Conservation (phyloP, 2,329 filamentous ascomycete species). For the Remersonia thermophila region DNA sequence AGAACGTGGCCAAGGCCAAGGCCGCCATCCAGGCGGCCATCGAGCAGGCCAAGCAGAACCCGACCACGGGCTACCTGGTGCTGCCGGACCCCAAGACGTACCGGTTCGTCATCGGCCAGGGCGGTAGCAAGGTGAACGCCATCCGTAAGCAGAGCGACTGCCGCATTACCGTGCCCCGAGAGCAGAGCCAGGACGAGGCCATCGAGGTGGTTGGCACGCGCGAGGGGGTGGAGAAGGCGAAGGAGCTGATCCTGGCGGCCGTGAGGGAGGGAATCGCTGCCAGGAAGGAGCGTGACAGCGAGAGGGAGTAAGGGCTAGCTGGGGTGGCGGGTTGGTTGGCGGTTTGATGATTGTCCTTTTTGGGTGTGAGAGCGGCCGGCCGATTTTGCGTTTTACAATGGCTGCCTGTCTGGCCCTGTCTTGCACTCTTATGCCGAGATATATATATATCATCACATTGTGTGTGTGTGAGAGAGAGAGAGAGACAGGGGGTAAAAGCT, state of each 20-base stretch:
- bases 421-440: too few relatives aligned
- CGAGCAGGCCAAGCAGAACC: conserved; percentile 55
- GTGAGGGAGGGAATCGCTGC: conserved; percentile 46
- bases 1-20: conserved; percentile 73
- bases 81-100: conserved; percentile 83
- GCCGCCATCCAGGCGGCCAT: conserved; percentile 61
- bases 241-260: conserved; percentile 76
- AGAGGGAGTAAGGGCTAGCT: too few relatives aligned
- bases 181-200: conserved; percentile 62
- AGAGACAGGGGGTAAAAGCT: too few relatives aligned
- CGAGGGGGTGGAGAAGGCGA: conserved; percentile 75
- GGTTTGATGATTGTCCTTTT: too few relatives aligned
- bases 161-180: conserved; percentile 83
- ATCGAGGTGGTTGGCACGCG: conserved; percentile 77
- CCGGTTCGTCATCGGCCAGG: conserved; percentile 78
- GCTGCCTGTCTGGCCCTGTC: too few relatives aligned
- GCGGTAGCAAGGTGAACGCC: conserved; percentile 80
- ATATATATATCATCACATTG: too few relatives aligned
- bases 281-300: too few relatives aligned
- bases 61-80: conserved; percentile 72
- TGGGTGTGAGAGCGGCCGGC: too few relatives aligned
- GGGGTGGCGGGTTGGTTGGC: too few relatives aligned
- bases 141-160: conserved; percentile 89
- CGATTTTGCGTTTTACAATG: too few relatives aligned
- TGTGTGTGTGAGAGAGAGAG: too few relatives aligned